Evolutionary conservation across 345 rosid species (phyloP), one percentile per base, ranked within the genome.

Genomic region (Ricinus communis): DNA sequence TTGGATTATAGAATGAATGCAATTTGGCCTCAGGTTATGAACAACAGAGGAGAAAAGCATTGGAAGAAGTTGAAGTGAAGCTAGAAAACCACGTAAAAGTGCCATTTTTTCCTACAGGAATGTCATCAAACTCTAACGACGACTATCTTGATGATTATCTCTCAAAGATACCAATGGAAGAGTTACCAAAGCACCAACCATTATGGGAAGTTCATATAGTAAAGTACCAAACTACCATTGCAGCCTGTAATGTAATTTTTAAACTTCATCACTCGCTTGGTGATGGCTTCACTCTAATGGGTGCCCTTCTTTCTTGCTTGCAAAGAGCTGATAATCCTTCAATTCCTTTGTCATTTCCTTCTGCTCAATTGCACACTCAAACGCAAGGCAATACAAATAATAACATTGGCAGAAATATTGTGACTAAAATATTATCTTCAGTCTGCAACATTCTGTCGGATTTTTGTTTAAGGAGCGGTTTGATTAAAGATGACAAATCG

Each of bases 221-320:
- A 25, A 82, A 73, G n/a, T 82, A 77, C 68, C 85, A 86, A 1
- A 78, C 86, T 8, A 82, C 51, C 13, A 33, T 70, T 30, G 81
- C 86, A 18, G 81, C 83, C 5, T 85, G 82, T 9, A 76, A 25
- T 58, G 0, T 71, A 0, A 68, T 85, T 0, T 85, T 87, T 77
- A 87, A 85, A 5, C 79, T 87, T 25, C 91, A 87, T 65, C 91
- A 87, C 49, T 73, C 91, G 0, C 89, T 87, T 15, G 89, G 89
- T 0, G 91, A 87, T 41, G 89, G 91, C 16, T 82, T 64, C 24
- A 80, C 84, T 71, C 68, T 87, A 4, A 82, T 87, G 86, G 84
- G 84, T 13, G 84, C 85, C 54, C 85, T 87, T 25, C 80, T 87
- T 51, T 87, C 89, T 56, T 83, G 86, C 51, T 72, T 87, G 5